Evolutionary conservation across 164 flowering plant genomes (phyloP).

Genomic region (Brasenia schreberi): DNA sequence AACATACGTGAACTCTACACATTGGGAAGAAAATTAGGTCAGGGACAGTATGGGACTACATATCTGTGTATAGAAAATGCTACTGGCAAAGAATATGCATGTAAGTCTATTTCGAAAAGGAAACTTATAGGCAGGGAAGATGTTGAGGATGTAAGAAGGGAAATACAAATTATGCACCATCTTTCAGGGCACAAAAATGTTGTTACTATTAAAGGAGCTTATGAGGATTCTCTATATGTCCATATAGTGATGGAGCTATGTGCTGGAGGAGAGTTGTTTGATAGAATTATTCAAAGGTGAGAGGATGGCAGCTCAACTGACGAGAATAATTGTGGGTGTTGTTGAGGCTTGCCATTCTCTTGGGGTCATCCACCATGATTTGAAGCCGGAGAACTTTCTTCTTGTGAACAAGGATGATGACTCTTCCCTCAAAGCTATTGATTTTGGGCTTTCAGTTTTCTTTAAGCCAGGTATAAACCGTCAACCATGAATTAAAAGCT

Average conservation of each 20-base stretch:
- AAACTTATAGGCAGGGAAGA: constrained; percentile 76
- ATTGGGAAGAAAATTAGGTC: constrained; percentile 77
- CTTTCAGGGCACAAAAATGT: constrained; percentile 76
- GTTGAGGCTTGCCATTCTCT: constrained; percentile 89
- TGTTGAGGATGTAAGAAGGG: constrained; percentile 83
- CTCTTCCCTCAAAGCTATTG: constrained; percentile 87
- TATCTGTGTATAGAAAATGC: constrained; percentile 56
- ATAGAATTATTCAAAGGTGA: constrained; percentile 79
- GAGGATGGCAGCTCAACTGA: constrained; percentile 82
- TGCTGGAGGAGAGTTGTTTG: constrained; percentile 77
- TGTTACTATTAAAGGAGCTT: constrained; percentile 79
- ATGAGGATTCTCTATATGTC: constrained; percentile 62
- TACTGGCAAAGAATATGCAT: constrained; percentile 63
- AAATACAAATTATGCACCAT: constrained; percentile 95
- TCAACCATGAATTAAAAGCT: neutral
- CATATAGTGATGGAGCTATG: constrained; percentile 90
- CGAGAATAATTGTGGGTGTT: constrained; percentile 73
- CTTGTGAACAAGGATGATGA: constrained; percentile 82
- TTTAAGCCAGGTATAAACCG: constrained; percentile 63
- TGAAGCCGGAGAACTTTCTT: constrained; percentile 85
- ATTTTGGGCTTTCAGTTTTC: constrained; percentile 88
- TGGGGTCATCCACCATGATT: constrained; percentile 88
- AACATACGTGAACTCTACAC: constrained; percentile 79
- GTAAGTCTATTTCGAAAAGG: constrained; percentile 83
- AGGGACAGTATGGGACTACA: constrained; percentile 91